These are phyloP conservation scores for Inga laurina DNA, from an alignment of 306 rosid genomes.

Conservation along the genomic window DNA sequence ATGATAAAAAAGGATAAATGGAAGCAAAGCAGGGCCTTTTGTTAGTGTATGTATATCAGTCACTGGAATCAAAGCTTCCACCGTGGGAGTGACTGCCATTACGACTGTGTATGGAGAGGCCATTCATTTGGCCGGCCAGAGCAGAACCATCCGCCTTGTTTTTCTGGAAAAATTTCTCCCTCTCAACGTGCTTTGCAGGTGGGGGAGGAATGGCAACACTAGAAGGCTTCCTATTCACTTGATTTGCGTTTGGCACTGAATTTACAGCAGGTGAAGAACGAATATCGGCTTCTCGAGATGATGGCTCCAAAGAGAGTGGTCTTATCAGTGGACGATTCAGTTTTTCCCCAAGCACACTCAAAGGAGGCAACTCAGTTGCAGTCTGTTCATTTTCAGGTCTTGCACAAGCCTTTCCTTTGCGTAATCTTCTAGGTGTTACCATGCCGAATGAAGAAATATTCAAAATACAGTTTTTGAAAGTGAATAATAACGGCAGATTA, in stretches of 20 bases:
- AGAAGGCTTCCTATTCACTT: slow-evolving; percentile 18
- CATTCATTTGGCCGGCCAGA: slow-evolving; percentile 67
- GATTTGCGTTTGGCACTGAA: slow-evolving; percentile 38
- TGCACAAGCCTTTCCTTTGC: slow-evolving; percentile 90
- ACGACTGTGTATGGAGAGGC: slow-evolving; percentile 76
- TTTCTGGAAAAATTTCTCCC: slow-evolving; percentile 83
- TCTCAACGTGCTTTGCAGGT: slow-evolving; percentile 81
- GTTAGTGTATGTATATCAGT: slow-evolving; percentile 35
- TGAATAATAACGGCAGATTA: slow-evolving; percentile 1
- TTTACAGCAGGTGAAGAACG: slow-evolving; percentile 37
- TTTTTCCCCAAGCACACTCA: slow-evolving; percentile 72
- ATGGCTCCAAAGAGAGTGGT: slow-evolving; percentile 53
- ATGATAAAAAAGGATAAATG: background rate
- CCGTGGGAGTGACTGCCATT: slow-evolving; percentile 82
- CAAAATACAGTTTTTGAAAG: slow-evolving; percentile 20
- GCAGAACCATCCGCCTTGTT: slow-evolving; percentile 61
- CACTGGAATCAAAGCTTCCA: slow-evolving; percentile 86
- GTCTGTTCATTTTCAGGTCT: slow-evolving; percentile 71
- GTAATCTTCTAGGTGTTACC: slow-evolving; percentile 55
- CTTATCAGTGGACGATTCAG: slow-evolving; percentile 82
- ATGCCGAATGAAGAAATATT: slow-evolving; percentile 6
- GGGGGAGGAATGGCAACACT: slow-evolving; percentile 81
- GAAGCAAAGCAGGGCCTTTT: slow-evolving; percentile 13
- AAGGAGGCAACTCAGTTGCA: slow-evolving; percentile 45
- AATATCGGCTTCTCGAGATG: slow-evolving; percentile 34